Evolutionary conservation across 2,329 filamentous ascomycete genomes (phyloP), one percentile per base, ranked within the genome.

Genomic region (Falciphora oryzae): DNA sequence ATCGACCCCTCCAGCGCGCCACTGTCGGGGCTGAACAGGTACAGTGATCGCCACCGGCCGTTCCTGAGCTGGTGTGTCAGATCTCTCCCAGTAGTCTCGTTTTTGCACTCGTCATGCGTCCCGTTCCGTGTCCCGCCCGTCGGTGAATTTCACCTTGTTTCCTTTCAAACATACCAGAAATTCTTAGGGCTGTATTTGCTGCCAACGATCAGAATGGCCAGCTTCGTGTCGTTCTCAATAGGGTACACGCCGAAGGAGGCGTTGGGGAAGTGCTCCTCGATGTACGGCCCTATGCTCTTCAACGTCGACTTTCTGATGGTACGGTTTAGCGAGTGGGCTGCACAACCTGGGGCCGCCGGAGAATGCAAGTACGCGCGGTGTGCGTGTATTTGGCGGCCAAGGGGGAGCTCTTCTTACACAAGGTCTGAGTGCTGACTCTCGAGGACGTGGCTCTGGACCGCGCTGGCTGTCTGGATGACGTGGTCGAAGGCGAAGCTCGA

Each of bases 121-220:
- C 13, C 6, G 4, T 28, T 53, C 50, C 32, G 29, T 53, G 14
- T 22, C 13, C 50, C 28, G 3, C n/a, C 10, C 25, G 13, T 13
- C 18, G 18, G 22, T n/a, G 22, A n/a, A n/a, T 2, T 13, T 3
- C 8, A 22, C 22, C 5, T 18, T n/a, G 22, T 53, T n/a, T 10
- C 4, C 4, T 11, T n/a, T 53, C 44, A n/a, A 53, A 62, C 78
- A 57, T 80, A 93, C 93, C 95, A 98, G 83, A 93, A 99, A 83
- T 99, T 99, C 75, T 93, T 92, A 10, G 96, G 95, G 72, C 91
- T 96, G 81, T 98, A 98, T 78, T 97, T 97, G 82, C 95, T 97
- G 65, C 93, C 91, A 61, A 97, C 93, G 62, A 97, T 87, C 64
- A 96, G 78, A 68, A 97, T 82, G 61, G 93, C 92, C 66, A 98